Evolutionary conservation across 495 filamentous ascomycete genomes (phyloP).

Genomic region (Cudoniella acicularis): DNA sequence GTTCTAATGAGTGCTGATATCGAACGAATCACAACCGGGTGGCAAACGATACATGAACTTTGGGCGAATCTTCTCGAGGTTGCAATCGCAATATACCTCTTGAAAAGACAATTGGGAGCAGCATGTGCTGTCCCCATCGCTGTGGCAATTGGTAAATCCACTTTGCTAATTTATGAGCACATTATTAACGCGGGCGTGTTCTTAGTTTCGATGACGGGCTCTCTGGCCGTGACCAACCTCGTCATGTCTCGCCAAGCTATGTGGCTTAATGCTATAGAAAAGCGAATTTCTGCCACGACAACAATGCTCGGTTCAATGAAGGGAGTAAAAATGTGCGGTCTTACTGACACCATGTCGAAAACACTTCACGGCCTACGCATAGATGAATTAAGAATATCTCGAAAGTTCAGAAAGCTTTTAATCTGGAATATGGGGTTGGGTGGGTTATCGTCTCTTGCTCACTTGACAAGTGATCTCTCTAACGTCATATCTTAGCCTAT

Average conservation of each 20-base stretch:
- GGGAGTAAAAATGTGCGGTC: conserved; percentile 15
- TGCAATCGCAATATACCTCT: conserved; percentile 14
- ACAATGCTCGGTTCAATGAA: conserved; percentile 17
- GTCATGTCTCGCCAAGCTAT: neutral
- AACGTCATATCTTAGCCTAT: neutral
- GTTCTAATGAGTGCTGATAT: conserved; percentile 26
- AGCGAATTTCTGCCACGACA: conserved; percentile 24
- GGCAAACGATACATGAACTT: conserved; percentile 6
- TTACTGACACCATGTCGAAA: conserved; percentile 2
- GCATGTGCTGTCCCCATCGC: conserved; percentile 15
- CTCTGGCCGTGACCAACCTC: neutral
- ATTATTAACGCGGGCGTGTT: neutral
- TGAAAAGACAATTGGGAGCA: conserved; percentile 16
- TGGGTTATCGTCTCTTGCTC: conserved; percentile 13
- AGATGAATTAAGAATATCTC: conserved; percentile 20
- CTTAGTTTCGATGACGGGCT: neutral
- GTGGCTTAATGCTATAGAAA: conserved; percentile 3
- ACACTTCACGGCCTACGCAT: conserved; percentile 14
- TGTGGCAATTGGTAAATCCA: conserved; percentile 1
- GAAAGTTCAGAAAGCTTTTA: conserved; percentile 13
- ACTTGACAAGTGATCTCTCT: neutral
- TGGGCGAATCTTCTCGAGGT: conserved; percentile 15
- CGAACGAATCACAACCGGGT: conserved; percentile 10
- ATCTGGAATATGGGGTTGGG: conserved; percentile 38
- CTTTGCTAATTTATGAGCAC: neutral